Conservation (phyloP, 306 rosid species). For the Quercus aquifolioides region DNA sequence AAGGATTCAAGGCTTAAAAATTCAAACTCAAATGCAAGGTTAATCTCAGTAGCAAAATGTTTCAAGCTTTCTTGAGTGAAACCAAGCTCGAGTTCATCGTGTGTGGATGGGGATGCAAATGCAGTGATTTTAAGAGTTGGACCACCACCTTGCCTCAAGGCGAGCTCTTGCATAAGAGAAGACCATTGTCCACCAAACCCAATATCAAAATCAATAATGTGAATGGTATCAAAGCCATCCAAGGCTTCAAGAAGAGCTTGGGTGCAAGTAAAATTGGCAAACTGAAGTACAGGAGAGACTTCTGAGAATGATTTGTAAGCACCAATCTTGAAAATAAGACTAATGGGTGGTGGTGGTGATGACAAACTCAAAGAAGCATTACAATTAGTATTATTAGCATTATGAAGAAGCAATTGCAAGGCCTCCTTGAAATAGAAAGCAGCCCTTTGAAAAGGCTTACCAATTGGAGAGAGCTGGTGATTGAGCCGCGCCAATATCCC, state of each 20-base stretch:
- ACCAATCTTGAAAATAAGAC: constrained; percentile 65
- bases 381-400: constrained; percentile 28
- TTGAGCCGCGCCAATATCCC: constrained; percentile 99
- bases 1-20: constrained; percentile 52
- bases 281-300: constrained; percentile 81
- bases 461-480: constrained; percentile 92
- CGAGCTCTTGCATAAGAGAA: constrained; percentile 85
- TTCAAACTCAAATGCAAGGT: constrained; percentile 68
- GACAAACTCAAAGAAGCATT: constrained; percentile 35
- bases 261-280: constrained; percentile 80
- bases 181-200: constrained; percentile 97
- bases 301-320: constrained; percentile 91
- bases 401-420: constrained; percentile 53
- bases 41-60: constrained; percentile 67
- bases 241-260: constrained; percentile 87
- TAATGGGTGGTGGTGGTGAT: constrained; percentile 29
- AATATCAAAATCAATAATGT: constrained; percentile 77
- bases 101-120: constrained; percentile 50
- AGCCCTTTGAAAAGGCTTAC: constrained; percentile 96
- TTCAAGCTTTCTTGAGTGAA: constrained; percentile 72
- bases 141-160: constrained; percentile 53
- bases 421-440: constrained; percentile 92
- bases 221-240: constrained; percentile 61
- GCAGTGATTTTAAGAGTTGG: constrained; percentile 76
- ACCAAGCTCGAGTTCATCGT: constrained; percentile 67